phyloP scores from a whole-genome alignment of 352 stramenopile species.

The Phytophthora citricola region DNA sequence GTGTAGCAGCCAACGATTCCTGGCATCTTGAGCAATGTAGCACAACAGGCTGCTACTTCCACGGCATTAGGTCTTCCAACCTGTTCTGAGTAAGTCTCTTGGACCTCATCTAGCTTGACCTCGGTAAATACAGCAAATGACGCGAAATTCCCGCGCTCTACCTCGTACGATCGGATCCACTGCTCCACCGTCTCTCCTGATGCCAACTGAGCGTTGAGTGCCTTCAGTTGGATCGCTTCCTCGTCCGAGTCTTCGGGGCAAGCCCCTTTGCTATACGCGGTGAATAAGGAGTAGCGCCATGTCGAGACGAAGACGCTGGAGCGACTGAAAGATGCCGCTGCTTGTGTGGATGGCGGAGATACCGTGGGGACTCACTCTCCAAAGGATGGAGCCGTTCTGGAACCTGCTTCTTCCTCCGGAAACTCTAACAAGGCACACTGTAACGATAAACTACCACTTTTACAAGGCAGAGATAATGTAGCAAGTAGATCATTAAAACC shows the following conservation, averaged over 20 bases:
- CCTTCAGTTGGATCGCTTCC: conserved; percentile 51
- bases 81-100: conserved; percentile 52
- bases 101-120: conserved; percentile 81
- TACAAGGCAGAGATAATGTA: background rate
- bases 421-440: conserved; percentile 33
- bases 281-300: conserved; percentile 11
- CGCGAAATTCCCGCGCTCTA: conserved; percentile 67
- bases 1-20: conserved; percentile 78
- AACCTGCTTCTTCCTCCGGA: conserved; percentile 61
- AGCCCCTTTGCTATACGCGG: conserved; percentile 7
- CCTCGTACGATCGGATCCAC: conserved; percentile 79
- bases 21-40: conserved; percentile 81
- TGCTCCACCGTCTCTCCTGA: conserved; percentile 55
- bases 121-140: conserved; percentile 84
- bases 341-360: conserved; percentile 14
- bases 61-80: conserved; percentile 70
- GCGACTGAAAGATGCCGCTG: conserved; percentile 33
- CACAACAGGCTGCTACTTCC: conserved; percentile 77
- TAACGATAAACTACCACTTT: background rate
- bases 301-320: conserved; percentile 13
- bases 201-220: conserved; percentile 45
- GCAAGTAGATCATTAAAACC: background rate
- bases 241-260: conserved; percentile 30
- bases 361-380: conserved; percentile 26
- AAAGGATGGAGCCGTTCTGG: conserved; percentile 56